Evolutionary conservation across 2,329 filamentous ascomycete genomes (phyloP).

Genomic region (Xylaria sp.): DNA sequence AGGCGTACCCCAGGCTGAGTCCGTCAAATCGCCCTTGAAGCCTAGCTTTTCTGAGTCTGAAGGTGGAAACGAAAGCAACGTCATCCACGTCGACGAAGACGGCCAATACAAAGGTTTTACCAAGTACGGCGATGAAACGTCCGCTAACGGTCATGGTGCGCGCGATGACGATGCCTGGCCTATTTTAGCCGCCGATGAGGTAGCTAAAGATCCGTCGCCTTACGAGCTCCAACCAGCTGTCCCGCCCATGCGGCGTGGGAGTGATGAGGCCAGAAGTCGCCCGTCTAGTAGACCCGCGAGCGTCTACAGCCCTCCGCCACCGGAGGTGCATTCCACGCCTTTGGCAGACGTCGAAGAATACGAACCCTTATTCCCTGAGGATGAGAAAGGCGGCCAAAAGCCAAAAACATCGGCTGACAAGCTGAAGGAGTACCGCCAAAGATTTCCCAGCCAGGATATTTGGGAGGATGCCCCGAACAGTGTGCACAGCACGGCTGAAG

Average conservation of each 20-base stretch:
- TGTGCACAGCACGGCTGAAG: slow-evolving; percentile 77
- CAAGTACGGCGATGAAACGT: slow-evolving; percentile 52
- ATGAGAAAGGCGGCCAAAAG: slow-evolving; percentile 57
- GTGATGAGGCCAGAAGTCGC: slow-evolving; percentile 64
- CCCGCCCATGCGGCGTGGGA: slow-evolving; percentile 71
- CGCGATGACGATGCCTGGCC: slow-evolving; percentile 69
- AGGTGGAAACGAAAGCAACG: slow-evolving; percentile 57
- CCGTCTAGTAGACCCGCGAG: slow-evolving; percentile 69
- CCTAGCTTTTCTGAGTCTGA: slow-evolving; percentile 33
- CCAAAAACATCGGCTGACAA: slow-evolving; percentile 50
- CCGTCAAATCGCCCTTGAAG: slow-evolving; percentile 41
- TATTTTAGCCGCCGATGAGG: slow-evolving; percentile 88
- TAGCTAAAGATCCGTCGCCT: slow-evolving; percentile 72
- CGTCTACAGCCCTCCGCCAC: slow-evolving; percentile 61
- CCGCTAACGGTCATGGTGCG: slow-evolving; percentile 62
- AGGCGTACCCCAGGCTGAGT: slow-evolving; percentile 47
- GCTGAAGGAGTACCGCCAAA: slow-evolving; percentile 62
- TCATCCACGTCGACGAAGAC: slow-evolving; percentile 80
- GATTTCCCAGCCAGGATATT: slow-evolving; percentile 92
- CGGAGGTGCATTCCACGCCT: slow-evolving; percentile 68
- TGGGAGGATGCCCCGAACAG: slow-evolving; percentile 97
- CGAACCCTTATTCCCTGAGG: slow-evolving; percentile 90
- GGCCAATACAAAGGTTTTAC: slow-evolving; percentile 50
- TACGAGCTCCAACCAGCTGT: slow-evolving; percentile 80
- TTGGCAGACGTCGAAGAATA: slow-evolving; percentile 92